These are phyloP conservation scores for Rosa chinensis DNA, from an alignment of 306 rosid genomes.

Conservation along the genomic window DNA sequence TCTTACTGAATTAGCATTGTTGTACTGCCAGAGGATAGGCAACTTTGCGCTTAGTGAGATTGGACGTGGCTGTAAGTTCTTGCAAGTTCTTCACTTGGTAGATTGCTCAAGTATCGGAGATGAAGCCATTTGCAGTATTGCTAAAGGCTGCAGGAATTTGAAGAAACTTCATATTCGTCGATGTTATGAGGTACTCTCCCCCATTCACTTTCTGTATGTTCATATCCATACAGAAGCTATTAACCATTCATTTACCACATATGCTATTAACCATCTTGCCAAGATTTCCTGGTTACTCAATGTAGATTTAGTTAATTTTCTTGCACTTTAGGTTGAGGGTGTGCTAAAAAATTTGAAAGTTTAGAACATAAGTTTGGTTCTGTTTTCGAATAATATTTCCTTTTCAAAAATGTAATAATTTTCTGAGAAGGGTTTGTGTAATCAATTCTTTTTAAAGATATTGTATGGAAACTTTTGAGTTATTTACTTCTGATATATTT, in stretches of 20 bases:
- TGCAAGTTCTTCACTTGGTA: conserved; percentile 90
- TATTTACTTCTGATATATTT: neutral
- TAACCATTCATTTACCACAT: neutral
- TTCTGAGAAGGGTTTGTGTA: neutral
- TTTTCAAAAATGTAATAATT: neutral
- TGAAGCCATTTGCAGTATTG: conserved; percentile 82
- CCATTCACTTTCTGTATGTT: neutral
- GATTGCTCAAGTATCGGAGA: conserved; percentile 94
- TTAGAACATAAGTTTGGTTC: too few relatives aligned
- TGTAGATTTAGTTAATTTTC: neutral
- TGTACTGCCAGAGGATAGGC: conserved; percentile 86
- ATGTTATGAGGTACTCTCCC: conserved; percentile 75
- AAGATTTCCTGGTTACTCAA: neutral
- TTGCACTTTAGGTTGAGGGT: neutral
- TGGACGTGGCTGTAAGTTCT: conserved; percentile 80
- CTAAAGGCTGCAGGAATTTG: conserved; percentile 76
- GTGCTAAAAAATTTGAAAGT: neutral
- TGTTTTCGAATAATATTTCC: neutral
- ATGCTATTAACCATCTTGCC: neutral
- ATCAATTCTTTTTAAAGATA: neutral
- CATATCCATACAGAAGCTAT: neutral
- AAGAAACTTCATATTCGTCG: conserved; percentile 91
- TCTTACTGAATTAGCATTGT: conserved; percentile 74
- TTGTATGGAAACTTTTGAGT: neutral
- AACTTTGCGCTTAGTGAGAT: conserved; percentile 68